Evolutionary conservation across 208 protist genomes (phyloP), one percentile per base, ranked within the genome.

Genomic region (Crithidia expoeki): DNA sequence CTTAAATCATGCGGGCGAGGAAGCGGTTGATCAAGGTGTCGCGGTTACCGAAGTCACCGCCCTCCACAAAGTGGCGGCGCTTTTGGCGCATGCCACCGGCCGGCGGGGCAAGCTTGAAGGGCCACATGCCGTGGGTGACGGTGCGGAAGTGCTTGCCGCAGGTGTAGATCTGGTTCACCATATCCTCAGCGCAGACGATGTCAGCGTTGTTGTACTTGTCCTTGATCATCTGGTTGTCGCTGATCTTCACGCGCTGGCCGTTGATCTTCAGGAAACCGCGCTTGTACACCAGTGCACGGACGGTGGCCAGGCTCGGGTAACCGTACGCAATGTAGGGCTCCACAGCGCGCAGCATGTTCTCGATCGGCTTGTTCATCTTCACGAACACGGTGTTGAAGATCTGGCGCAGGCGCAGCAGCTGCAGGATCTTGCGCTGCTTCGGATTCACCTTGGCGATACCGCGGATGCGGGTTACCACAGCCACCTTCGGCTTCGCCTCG

Each of bases 311-410:
- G 65, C 92, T 98, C 53, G 99, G 99, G 79, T 99, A 99, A 65
- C 99, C 99, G 84, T 99, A 99, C 53, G 99, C 96, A 68, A 99
- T 93, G 96, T 99, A 99, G 62, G 98, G 98, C 89, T 99, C 98
- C 58, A 99, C 97, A 12, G 97, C 74, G 68, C 93, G 93, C 38
- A 99, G 94, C 98, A 99, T 99, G 81, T 99, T 99, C 75, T 99
- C 85, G 40, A 98, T 99, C 49, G 99, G 98, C 88, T 99, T 99
- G 97, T 99, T 99, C 32, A 99, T 59, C 71, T 95, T 95, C 72
- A 99, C 89, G 79, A 99, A 99, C 52, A 99, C 97, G 59, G 92
- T 99, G 89, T 99, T 99, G 96, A 99, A 94, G 92, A 99, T 99
- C 92, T 99, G 98, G 63, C 95, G 86, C 27, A 99, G 96, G 80